Evolutionary conservation across 2,329 filamentous ascomycete genomes (phyloP).

Genomic region (Atkinsonella texensis): DNA sequence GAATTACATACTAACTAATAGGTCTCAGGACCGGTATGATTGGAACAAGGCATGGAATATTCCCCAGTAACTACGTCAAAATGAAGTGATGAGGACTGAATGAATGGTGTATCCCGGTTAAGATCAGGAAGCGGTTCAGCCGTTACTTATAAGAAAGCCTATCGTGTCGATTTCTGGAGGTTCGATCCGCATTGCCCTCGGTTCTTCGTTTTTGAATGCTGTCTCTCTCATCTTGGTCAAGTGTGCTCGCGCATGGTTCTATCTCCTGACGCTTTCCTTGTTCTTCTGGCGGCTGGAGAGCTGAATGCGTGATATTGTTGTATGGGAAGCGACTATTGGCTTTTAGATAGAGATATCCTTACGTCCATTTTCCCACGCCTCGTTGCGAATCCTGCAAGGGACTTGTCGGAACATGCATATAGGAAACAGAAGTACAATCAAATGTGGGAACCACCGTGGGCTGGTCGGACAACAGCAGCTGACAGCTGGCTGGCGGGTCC

Average conservation of each 20-base stretch:
- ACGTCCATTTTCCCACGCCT: background rate
- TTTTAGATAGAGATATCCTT: constrained; percentile 4
- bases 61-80: constrained; percentile 72
- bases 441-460: background rate
- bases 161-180: background rate
- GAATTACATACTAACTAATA: background rate
- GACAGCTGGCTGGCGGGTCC: too few species aligned
- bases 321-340: background rate
- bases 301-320: too few species aligned
- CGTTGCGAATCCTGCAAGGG: background rate
- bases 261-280: background rate
- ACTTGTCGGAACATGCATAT: background rate
- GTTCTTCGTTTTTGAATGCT: too few species aligned
- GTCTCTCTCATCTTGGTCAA: too few species aligned
- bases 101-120: background rate
- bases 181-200: too few species aligned
- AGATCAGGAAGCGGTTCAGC: background rate
- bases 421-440: background rate
- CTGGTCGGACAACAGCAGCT: too few species aligned
- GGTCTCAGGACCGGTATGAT: constrained; percentile 68
- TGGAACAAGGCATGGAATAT: constrained; percentile 76
- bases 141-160: background rate
- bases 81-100: constrained; percentile 40
- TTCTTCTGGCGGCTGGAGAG: too few species aligned
- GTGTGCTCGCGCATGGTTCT: background rate